Percentiles rank a stretch among this genome's conserved stretches.
phyloP scores from a whole-genome alignment of 352 stramenopile genomes.

The Peronospora farinosa region DNA sequence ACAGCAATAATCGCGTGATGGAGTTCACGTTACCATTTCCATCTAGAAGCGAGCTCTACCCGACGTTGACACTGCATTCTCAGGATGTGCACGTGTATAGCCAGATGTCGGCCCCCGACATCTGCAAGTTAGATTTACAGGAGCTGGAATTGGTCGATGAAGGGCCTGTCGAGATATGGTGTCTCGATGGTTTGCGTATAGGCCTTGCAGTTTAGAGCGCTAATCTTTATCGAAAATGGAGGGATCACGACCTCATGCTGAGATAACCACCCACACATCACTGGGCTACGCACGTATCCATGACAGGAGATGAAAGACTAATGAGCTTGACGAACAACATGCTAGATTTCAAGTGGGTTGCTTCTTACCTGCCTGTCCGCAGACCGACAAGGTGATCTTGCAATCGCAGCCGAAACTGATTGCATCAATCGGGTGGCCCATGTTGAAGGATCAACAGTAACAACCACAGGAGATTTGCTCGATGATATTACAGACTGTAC shows the following conservation, averaged over 20 bases:
- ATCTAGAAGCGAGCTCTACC: slow-evolving; percentile 62
- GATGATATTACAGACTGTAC: slow-evolving; percentile 74
- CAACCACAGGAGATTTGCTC: slow-evolving; percentile 10
- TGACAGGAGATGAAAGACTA: slow-evolving; percentile 18
- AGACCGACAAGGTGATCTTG: slow-evolving; percentile 1
- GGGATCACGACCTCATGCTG: slow-evolving; percentile 10
- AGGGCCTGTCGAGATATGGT: slow-evolving; percentile 48
- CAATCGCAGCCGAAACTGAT: slow-evolving; percentile 4
- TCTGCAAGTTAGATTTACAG: slow-evolving; percentile 42
- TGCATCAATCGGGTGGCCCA: slow-evolving; percentile 8
- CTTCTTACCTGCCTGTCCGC: slow-evolving; percentile 14
- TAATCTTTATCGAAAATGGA: slow-evolving; percentile 12
- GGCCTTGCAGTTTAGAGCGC: slow-evolving; percentile 23
- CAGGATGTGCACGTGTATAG: slow-evolving; percentile 72
- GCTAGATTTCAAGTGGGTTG: slow-evolving; percentile 6
- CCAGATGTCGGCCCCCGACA: slow-evolving; percentile 71
- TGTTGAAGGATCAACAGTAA: slow-evolving; percentile 17
- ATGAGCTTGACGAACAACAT: slow-evolving; percentile 14
- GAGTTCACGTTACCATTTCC: slow-evolving; percentile 58
- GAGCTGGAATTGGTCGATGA: slow-evolving; percentile 41
- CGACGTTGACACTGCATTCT: slow-evolving; percentile 80
- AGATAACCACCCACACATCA: no score
- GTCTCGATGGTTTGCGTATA: slow-evolving; percentile 55
- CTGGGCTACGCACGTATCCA: slow-evolving; percentile 20
- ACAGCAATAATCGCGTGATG: slow-evolving; percentile 44